These are phyloP conservation scores for Kondoa malvinella DNA, from an alignment of 768 basidiomycete genomes.

Conservation along the genomic window DNA sequence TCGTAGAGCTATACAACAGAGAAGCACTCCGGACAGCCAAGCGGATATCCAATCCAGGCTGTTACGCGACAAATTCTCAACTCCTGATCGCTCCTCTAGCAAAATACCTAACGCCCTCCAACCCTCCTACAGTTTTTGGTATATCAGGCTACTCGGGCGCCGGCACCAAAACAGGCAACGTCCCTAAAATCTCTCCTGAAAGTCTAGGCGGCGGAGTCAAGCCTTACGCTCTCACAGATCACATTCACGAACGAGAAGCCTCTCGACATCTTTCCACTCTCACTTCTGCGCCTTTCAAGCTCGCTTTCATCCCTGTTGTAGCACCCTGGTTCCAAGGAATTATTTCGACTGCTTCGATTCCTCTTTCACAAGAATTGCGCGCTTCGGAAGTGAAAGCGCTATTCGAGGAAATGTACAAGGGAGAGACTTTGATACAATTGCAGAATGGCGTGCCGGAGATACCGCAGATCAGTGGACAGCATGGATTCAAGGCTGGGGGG, in stretches of 20 bases:
- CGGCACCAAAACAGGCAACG: constrained; percentile 63
- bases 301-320: constrained; percentile 76
- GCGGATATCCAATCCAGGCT: constrained; percentile 91
- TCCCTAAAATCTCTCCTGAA: constrained; percentile 65
- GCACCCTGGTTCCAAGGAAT: constrained; percentile 96
- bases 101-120: constrained; percentile 46
- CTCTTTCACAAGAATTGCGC: constrained; percentile 48
- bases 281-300: constrained; percentile 43
- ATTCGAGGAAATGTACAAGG: constrained; percentile 60
- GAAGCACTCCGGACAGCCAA: constrained; percentile 49
- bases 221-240: constrained; percentile 83
- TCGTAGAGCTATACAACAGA: constrained; percentile 71
- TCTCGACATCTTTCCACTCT: constrained; percentile 72
- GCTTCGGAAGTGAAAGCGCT: constrained; percentile 56
- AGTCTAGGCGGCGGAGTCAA: constrained; percentile 57
- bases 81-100: constrained; percentile 79
- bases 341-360: constrained; percentile 66
- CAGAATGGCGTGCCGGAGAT: constrained; percentile 56
- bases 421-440: constrained; percentile 55
- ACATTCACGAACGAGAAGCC: constrained; percentile 97
- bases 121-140: constrained; percentile 60
- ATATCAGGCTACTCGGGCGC: constrained; percentile 90
- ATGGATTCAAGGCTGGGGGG: constrained; percentile 81
- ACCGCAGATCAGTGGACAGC: constrained; percentile 55
- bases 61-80: constrained; percentile 86